Conservation (phyloP, 192 early-diverging fungal species). For the Backusella macrospora region DNA sequence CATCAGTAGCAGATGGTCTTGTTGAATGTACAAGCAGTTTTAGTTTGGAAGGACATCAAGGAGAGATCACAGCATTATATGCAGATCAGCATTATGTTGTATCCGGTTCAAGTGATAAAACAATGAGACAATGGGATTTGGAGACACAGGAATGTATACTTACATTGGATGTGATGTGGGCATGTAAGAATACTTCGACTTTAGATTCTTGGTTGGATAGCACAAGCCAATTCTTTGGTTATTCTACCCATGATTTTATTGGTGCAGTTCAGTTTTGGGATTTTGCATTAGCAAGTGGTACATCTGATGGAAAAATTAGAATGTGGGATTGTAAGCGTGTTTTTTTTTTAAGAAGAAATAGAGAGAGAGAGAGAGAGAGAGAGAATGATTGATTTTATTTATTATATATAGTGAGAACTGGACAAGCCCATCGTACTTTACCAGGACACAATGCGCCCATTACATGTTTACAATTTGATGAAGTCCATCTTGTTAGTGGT, state of each 20-base stretch:
- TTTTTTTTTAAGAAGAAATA: constrained; percentile 7
- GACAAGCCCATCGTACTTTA: constrained; percentile 72
- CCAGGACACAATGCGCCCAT: constrained; percentile 65
- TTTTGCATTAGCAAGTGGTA: constrained; percentile 74
- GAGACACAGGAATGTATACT: constrained; percentile 63
- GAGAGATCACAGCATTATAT: constrained; percentile 52
- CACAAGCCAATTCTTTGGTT: constrained; percentile 28
- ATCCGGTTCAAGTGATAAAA: constrained; percentile 75
- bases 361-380: background rate
- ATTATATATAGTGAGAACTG: constrained; percentile 58
- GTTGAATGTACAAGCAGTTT: background rate
- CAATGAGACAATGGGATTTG: constrained; percentile 81
- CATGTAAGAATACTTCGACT: constrained; percentile 34
- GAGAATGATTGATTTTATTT: background rate
- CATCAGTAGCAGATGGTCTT: background rate
- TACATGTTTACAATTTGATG: constrained; percentile 68
- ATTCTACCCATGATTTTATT: constrained; percentile 56
- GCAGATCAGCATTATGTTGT: constrained; percentile 55
- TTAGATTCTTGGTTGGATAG: constrained; percentile 13
- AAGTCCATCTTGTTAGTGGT: constrained; percentile 71
- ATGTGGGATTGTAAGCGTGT: constrained; percentile 82
- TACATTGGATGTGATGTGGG: constrained; percentile 73
- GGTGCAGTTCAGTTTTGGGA: constrained; percentile 76
- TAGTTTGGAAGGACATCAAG: constrained; percentile 50
- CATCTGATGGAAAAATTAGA: constrained; percentile 70